phyloP scores from a whole-genome alignment of 2,329 filamentous ascomycete genomes.

The Paecilomyces formosus region DNA sequence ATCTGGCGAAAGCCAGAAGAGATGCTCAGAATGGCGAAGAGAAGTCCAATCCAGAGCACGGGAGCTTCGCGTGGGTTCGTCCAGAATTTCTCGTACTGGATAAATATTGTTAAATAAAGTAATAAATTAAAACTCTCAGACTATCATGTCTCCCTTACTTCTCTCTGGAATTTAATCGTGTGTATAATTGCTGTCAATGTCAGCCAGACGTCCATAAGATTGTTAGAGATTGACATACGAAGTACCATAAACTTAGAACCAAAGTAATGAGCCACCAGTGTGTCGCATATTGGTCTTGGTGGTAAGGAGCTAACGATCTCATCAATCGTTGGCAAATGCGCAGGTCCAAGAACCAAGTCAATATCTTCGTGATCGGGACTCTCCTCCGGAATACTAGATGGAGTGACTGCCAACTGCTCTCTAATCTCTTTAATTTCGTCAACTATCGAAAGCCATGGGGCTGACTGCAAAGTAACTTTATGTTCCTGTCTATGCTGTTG shows the following conservation, averaged over 20 bases:
- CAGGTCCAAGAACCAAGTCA: slow-evolving; percentile 5
- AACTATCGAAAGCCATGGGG: slow-evolving; percentile 6
- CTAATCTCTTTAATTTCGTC: slow-evolving; percentile 8
- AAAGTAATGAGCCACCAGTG: slow-evolving; percentile 4
- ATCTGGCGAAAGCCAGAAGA: slow-evolving; percentile 2
- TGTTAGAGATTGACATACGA: neutral
- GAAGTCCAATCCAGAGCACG: slow-evolving; percentile 10
- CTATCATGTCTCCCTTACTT: neutral
- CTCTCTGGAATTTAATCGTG: slow-evolving; percentile 6
- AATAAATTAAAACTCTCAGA: neutral
- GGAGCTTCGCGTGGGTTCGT: slow-evolving; percentile 6
- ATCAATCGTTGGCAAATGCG: neutral
- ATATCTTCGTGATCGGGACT: slow-evolving; percentile 1
- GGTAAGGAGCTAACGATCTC: slow-evolving; percentile 6
- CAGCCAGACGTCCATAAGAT: neutral
- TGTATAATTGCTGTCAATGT: slow-evolving; percentile 5
- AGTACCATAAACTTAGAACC: slow-evolving; percentile 1
- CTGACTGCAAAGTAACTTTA: neutral
- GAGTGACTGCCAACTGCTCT: slow-evolving; percentile 4
- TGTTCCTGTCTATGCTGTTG: neutral
- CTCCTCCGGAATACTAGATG: slow-evolving; percentile 2
- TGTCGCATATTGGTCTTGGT: slow-evolving; percentile 5
- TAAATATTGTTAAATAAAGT: neutral
- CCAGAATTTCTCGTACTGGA: slow-evolving; percentile 13
- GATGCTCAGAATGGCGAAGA: slow-evolving; percentile 8